Evolutionary conservation across 345 rosid genomes (phyloP), one percentile per base, ranked within the genome.

Genomic region (Rhodamnia rubescens): DNA sequence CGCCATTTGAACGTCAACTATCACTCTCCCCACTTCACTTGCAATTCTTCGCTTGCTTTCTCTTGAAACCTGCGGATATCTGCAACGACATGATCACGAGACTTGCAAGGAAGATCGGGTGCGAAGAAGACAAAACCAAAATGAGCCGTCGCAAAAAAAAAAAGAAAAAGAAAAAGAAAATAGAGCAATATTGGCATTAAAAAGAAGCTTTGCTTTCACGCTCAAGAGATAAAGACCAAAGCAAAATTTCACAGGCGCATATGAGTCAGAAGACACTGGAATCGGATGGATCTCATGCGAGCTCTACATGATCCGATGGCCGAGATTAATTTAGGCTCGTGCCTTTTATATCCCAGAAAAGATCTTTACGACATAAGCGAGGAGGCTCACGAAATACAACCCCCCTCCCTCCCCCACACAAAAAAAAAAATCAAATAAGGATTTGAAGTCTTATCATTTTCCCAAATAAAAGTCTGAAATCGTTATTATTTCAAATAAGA

Each of bases 361-460:
- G 11, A 56, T 22, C n/a, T 56, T 22, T 22, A 9, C n/a, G 59
- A 22, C 11, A 22, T 56, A 22, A 56, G 59, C 5, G 59, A 22
- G 27, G 27, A 22, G 27, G 27, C n/a, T 56, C 22, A 22, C 59
- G 26, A 55, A 40, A 32, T 64, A 32, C 78, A 18, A 64, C 6
- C 22, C 78, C 24, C 4, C 50, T n/a, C n/a, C n/a, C n/a, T n/a
- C n/a, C n/a, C n/a, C n/a, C n/a, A n/a, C n/a, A n/a, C 11, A 8
- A 9, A 47, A 8, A 47, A 47, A 9, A 47, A 47, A 47, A 47
- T 8, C 50, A 9, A 47, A 47, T 47, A 47, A 47, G 11, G 11
- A 1, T 2, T 1, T 1, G 11, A 47, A 47, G 2, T 47, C 1
- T 2, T 0, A 1, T 47, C 11, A 8, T 47, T 47, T 47, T 47